Evolutionary conservation across 768 basidiomycete genomes (phyloP), one percentile per base, ranked within the genome.

Genomic region (Lyophyllum shimeji): DNA sequence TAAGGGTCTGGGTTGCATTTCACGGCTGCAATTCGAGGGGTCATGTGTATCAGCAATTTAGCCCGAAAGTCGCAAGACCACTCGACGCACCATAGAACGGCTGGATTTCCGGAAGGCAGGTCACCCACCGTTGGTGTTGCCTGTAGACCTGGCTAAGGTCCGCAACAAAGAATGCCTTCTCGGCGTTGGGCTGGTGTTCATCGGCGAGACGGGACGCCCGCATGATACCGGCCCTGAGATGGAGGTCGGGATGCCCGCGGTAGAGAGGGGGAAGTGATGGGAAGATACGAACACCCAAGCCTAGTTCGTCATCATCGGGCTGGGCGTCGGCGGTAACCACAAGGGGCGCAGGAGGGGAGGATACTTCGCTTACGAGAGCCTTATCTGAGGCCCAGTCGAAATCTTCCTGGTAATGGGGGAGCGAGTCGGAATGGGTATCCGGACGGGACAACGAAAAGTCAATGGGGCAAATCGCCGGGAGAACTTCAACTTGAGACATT

Each of bases 1-100:
- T 93, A 93, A 3, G 95, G 94, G 66, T 98, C 96, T 20, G 97
- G 96, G 76, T 99, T 99, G 75, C 94, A 97, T 76, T 99, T 99
- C 67, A 98, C 85, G 57, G 97, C 94, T 94, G 68, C 59, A 64
- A 66, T n/a, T 40, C 3, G 7, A 40, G n/a, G 17, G n/a, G 17
- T 7, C 17, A n/a, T 7, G n/a, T 18, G 39, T 15, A 31, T 40
- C 50, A 44, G 31, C 48, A 56, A 48, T 52, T 29, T 29, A 29
- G 5, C 29, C 29, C 29, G 9, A 9, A 9, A 29, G 5, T 9
- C 29, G 29, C 9, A 29, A 29, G 5, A 29, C 4, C 29, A 9
- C 29, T 33, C 53, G 51, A 75, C 86, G 56, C 60, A 93, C 93
- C 96, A 72, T 95, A 98, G 75, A 91, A 96, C 11, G 95, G 94